Evolutionary conservation across 2,329 filamentous ascomycete species (phyloP).

Genomic region (Paraphaeosphaeria minitans): DNA sequence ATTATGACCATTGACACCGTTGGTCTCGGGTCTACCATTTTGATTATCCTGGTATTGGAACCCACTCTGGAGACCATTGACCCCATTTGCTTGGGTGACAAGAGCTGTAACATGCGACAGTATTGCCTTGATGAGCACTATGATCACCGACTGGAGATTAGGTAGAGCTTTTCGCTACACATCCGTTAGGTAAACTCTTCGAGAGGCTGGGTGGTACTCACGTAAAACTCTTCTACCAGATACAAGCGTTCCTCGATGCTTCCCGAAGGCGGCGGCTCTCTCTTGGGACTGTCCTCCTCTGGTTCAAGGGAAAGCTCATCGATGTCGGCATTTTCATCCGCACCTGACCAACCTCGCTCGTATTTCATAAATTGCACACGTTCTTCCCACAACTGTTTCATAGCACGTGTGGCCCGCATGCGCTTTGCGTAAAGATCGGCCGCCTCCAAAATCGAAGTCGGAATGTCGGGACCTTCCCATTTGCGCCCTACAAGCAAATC

Average conservation of each 20-base stretch:
- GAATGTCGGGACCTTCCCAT: constrained; percentile 94
- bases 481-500: constrained; percentile 78
- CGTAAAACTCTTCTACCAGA: constrained; percentile 83
- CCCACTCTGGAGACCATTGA: constrained; percentile 56
- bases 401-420: constrained; percentile 88
- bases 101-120: constrained; percentile 87
- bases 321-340: constrained; percentile 53
- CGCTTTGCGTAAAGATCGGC: constrained; percentile 88
- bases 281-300: constrained; percentile 34
- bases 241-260: constrained; percentile 68
- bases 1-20: constrained; percentile 38
- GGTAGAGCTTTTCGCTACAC: constrained; percentile 76
- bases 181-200: constrained; percentile 17
- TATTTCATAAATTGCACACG: constrained; percentile 89
- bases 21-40: constrained; percentile 45
- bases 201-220: constrained; percentile 54
- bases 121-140: constrained; percentile 88
- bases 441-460: constrained; percentile 91
- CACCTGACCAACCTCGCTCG: constrained; percentile 82
- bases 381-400: constrained; percentile 93
- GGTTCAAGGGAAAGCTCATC: constrained; percentile 47
- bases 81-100: constrained; percentile 63
- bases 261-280: constrained; percentile 51
- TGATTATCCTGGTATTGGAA: constrained; percentile 50
- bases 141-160: constrained; percentile 88